Evolutionary conservation across 2,329 filamentous ascomycete species (phyloP), one percentile per base, ranked within the genome.

Genomic region (Venturia carpophila): DNA sequence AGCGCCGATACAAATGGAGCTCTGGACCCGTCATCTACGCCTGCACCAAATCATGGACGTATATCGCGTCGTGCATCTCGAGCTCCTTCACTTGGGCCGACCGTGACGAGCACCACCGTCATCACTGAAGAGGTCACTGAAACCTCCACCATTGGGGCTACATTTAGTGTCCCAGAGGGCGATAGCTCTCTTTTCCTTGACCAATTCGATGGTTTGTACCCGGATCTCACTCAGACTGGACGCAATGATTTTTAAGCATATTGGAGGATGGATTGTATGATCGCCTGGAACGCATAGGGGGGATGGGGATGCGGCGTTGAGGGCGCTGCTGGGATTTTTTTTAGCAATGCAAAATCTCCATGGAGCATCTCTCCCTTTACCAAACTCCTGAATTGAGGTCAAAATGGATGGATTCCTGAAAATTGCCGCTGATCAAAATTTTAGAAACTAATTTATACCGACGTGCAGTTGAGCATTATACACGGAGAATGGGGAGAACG

Each of bases 161-260:
- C 61, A 30, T 63, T 63, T 24, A 49, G 24, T 37, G 61, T 63
- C 5, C 61, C 61, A 17, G 61, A 63, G 10, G 60, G 45, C 7
- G 61, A 63, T 19, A 63, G 61, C 61, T 63, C 61, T 10, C 39
- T 62, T 30, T 63, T 63, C 43, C 27, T 63, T 5, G 45, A 58
- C 24, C 52, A 58, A n/a, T 37, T 30, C 10, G 24, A 30, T 37
- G 52, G 52, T 37, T 9, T 58, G 30, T 58, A 58, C 30, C 49
- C 49, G 7, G 52, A 58, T 37, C 52, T 58, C 30, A 37, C 52
- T 37, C 52, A 58, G 30, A 37, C 27, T 21, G 52, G 52, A 58
- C 24, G 37, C 3, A 19, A 58, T 21, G 52, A 58, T n/a, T 52
- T 24, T n/a, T 52, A 24, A 11, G 21, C 21, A 58, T 58, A 5